Conservation (phyloP, 495 filamentous ascomycete genomes). For the Neurospora cerealis region DNA sequence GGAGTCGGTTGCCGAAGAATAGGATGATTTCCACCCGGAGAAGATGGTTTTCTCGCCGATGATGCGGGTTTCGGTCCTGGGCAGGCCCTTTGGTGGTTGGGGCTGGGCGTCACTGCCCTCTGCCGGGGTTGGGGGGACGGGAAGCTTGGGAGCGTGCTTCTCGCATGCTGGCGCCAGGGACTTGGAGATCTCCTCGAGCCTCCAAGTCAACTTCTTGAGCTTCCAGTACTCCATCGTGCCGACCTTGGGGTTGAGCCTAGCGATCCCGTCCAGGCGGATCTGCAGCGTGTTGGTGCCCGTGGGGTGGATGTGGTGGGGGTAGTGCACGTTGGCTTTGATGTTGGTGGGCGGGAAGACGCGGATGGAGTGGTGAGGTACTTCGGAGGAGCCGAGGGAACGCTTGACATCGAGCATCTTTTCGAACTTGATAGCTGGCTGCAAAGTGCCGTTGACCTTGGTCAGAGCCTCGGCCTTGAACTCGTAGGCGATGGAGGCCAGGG, state of each 20-base stretch:
- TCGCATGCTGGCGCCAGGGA: conserved; percentile 73
- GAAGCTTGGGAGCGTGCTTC: conserved; percentile 60
- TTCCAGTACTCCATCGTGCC: conserved; percentile 62
- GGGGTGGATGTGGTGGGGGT: conserved; percentile 76
- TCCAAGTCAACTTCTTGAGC: conserved; percentile 83
- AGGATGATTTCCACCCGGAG: conserved; percentile 95
- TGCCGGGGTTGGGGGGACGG: background rate
- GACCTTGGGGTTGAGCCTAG: conserved; percentile 47
- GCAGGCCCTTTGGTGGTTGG: conserved; percentile 55
- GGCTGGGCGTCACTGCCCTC: conserved; percentile 32
- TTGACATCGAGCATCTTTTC: conserved; percentile 56
- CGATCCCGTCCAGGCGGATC: conserved; percentile 71
- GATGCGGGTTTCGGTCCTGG: conserved; percentile 65
- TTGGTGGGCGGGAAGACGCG: conserved; percentile 96
- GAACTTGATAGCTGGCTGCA: conserved; percentile 41
- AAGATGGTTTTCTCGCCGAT: conserved; percentile 43
- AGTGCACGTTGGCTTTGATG: conserved; percentile 69
- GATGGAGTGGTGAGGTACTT: conserved; percentile 63
- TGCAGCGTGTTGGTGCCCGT: conserved; percentile 72
- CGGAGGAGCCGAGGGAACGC: conserved; percentile 54
- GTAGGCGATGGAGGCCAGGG: conserved; percentile 68
- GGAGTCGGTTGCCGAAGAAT: conserved; percentile 51
- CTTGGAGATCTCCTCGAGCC: conserved; percentile 76
- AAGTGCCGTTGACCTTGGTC: conserved; percentile 36
- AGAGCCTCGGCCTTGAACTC: conserved; percentile 65